phyloP scores from a whole-genome alignment of 2,329 filamentous ascomycete species.

The Cryphonectria carpinicola region DNA sequence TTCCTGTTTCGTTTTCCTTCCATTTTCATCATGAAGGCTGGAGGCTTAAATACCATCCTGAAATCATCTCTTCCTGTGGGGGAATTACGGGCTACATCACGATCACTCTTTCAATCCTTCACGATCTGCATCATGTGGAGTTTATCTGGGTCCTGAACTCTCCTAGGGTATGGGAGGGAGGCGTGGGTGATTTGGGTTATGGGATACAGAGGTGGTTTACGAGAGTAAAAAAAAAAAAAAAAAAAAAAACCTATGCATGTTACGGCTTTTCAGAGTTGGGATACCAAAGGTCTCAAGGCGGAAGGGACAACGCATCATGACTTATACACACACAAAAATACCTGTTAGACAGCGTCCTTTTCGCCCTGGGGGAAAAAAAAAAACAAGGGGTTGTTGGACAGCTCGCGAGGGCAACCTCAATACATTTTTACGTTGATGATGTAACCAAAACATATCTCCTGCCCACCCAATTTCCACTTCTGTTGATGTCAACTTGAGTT shows the following conservation, averaged over 20 bases:
- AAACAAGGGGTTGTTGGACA: neutral
- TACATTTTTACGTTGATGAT: constrained; percentile 13
- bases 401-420: constrained; percentile 15
- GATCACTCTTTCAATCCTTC: constrained; percentile 14
- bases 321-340: constrained; percentile 8
- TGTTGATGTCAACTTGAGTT: neutral
- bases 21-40: neutral
- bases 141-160: neutral
- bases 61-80: neutral
- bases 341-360: constrained; percentile 17
- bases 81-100: constrained; percentile 1
- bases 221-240: neutral
- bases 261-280: neutral
- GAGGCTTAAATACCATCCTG: neutral
- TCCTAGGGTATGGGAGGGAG: neutral
- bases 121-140: constrained; percentile 18
- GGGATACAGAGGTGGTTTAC: neutral
- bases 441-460: neutral
- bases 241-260: neutral
- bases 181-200: neutral
- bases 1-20: neutral
- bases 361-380: neutral
- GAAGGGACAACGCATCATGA: constrained; percentile 17
- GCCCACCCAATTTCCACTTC: neutral
- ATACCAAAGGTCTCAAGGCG: constrained; percentile 4